phyloP scores from a whole-genome alignment of 2,329 filamentous ascomycete species.

The Exserohilum rostratum region DNA sequence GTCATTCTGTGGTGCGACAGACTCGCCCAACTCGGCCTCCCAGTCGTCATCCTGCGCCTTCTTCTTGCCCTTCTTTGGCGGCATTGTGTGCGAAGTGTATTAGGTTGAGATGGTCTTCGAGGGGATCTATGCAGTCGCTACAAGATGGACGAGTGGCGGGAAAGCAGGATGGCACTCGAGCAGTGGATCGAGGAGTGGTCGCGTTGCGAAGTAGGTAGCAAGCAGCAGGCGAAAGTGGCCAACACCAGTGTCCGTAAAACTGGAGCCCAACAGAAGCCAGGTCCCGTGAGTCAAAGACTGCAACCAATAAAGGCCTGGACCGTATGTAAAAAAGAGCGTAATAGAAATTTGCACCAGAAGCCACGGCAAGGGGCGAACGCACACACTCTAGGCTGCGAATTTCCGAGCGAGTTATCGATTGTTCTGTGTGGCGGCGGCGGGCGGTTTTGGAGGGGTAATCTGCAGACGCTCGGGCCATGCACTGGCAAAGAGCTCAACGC shows the following conservation, averaged over 20 bases:
- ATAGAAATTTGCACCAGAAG: conserved; percentile 21
- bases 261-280: conserved; percentile 18
- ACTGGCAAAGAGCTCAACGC: neutral
- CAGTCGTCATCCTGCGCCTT: conserved; percentile 89
- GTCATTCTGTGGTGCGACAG: conserved; percentile 65
- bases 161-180: conserved; percentile 7
- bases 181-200: conserved; percentile 3
- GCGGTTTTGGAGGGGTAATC: conserved; percentile 20
- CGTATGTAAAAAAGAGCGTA: conserved; percentile 20
- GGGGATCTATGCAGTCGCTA: conserved; percentile 4
- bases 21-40: conserved; percentile 90
- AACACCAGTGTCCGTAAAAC: conserved; percentile 6
- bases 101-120: neutral
- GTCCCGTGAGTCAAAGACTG: conserved; percentile 30
- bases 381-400: conserved; percentile 36
- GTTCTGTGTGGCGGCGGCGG: conserved; percentile 21
- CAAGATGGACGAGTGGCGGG: conserved; percentile 21
- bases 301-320: conserved; percentile 35
- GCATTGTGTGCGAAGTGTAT: conserved; percentile 63
- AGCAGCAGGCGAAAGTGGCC: neutral
- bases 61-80: conserved; percentile 93
- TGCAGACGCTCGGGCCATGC: conserved; percentile 7
- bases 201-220: neutral
- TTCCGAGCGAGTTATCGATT: conserved; percentile 27
- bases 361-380: conserved; percentile 26